These are phyloP conservation scores for Trichoderma semiorbis DNA, from an alignment of 2,329 filamentous ascomycete species.

Conservation along the genomic window DNA sequence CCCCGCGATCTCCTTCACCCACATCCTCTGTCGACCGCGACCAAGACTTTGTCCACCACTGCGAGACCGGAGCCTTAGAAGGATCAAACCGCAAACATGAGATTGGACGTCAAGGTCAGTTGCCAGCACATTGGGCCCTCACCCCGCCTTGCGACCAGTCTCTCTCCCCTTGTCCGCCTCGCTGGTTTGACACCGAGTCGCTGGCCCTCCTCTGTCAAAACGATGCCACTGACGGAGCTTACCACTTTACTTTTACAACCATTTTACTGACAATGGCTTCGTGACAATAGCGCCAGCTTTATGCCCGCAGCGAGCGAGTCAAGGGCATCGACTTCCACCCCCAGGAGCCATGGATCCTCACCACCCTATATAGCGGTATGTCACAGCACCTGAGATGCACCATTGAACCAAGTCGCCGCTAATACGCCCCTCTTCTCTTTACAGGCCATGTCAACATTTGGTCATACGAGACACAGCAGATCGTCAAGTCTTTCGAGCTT, in stretches of 20 bases:
- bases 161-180: background rate
- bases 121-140: background rate
- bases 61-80: conserved; percentile 5
- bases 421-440: conserved; percentile 5
- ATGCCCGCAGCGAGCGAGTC: conserved; percentile 87
- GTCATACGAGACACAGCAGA: conserved; percentile 94
- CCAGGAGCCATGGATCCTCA: conserved; percentile 93
- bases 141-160: background rate
- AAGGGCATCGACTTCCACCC: conserved; percentile 98
- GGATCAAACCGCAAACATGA: conserved; percentile 32
- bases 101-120: conserved; percentile 43
- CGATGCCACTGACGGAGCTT: background rate
- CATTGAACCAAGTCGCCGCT: background rate
- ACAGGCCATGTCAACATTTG: conserved; percentile 96
- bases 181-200: background rate
- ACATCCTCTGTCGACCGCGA: background rate
- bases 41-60: background rate
- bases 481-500: conserved; percentile 98
- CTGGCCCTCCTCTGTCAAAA: background rate
- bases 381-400: conserved; percentile 2
- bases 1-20: conserved; percentile 15
- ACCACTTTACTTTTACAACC: background rate
- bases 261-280: background rate
- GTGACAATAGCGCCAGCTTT: conserved; percentile 41
- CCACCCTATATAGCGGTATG: conserved; percentile 91